Evolutionary conservation across 768 basidiomycete species (phyloP), one percentile per base, ranked within the genome.

Genomic region (Sporobolomyces roseus): DNA sequence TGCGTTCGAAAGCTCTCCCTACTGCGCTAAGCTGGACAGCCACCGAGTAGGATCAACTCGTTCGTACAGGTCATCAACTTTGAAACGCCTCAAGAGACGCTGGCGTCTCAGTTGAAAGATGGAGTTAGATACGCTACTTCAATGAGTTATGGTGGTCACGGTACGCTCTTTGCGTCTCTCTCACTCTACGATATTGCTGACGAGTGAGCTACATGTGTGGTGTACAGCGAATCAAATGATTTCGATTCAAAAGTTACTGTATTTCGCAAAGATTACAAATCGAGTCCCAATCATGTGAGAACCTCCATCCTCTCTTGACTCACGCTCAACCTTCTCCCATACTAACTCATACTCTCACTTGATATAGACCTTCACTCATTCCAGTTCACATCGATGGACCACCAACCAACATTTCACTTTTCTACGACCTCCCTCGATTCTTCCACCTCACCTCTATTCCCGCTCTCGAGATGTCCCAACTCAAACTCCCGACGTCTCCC

Each of bases 341-440:
- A 65, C 30, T 35, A 19, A 35, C 19, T 5, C 10, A 9, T 13
- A 21, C 32, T 35, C 13, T 33, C 54, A n/a, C 56, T n/a, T n/a
- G n/a, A n/a, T n/a, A n/a, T n/a, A 72, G 71, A 38, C 72, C 72
- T 0, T 51, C 72, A 1, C 58, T 73, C 35, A 64, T 64, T 14
- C 72, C 72, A 1, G 30, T 70, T 16, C 72, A 73, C 63, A 60
- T 73, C 50, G 53, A 66, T 30, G 72, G 67, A 35, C 9, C 25
- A 8, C 61, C 72, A 6, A 30, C 38, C 23, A 25, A 61, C 49
- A 61, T 73, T 5, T 56, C 62, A 4, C 25, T 36, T 2, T 73
- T 73, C 43, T 73, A 70, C 72, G 65, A 73, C 62, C 51, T 73
- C 58, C 48, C n/a, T 16, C 68, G 65, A 16, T 67, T 73, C 68